These are phyloP conservation scores for Aspergillus sp. DNA, from an alignment of 2,329 filamentous ascomycete genomes.

Conservation along the genomic window DNA sequence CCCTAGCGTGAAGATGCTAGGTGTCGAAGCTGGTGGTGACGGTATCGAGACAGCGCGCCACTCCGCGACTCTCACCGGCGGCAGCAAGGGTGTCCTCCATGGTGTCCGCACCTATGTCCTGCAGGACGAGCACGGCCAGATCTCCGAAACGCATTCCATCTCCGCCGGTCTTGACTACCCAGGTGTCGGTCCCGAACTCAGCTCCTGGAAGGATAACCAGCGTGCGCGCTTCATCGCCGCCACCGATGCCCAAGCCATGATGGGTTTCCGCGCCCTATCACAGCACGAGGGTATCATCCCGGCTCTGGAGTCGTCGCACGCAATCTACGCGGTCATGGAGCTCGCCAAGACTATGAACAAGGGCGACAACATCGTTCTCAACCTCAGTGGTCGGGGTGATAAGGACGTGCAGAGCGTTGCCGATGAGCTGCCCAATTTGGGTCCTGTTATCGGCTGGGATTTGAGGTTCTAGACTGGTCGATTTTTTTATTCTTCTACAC, in stretches of 20 bases:
- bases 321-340: conserved; percentile 79
- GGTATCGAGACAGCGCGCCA: conserved; percentile 79
- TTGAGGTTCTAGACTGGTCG: conserved; percentile 44
- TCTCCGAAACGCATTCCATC: conserved; percentile 89
- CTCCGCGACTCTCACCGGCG: conserved; percentile 77
- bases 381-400: conserved; percentile 84
- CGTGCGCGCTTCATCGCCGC: conserved; percentile 84
- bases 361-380: conserved; percentile 86
- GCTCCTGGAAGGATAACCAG: conserved; percentile 82
- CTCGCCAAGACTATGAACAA: conserved; percentile 87
- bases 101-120: conserved; percentile 93
- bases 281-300: conserved; percentile 95
- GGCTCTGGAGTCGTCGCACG: conserved; percentile 87
- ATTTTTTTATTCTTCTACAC: background rate
- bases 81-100: conserved; percentile 86
- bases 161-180: conserved; percentile 96
- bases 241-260: conserved; percentile 83
- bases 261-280: conserved; percentile 74
- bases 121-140: conserved; percentile 87
- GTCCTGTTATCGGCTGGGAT: conserved; percentile 75
- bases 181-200: conserved; percentile 87
- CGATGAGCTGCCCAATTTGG: conserved; percentile 80
- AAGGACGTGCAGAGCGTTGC: conserved; percentile 99
- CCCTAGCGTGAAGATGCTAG: conserved; percentile 73
- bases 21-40: conserved; percentile 92